Conservation (phyloP, 1,284 basidiomycete species). For the Naganishia sp. region DNA sequence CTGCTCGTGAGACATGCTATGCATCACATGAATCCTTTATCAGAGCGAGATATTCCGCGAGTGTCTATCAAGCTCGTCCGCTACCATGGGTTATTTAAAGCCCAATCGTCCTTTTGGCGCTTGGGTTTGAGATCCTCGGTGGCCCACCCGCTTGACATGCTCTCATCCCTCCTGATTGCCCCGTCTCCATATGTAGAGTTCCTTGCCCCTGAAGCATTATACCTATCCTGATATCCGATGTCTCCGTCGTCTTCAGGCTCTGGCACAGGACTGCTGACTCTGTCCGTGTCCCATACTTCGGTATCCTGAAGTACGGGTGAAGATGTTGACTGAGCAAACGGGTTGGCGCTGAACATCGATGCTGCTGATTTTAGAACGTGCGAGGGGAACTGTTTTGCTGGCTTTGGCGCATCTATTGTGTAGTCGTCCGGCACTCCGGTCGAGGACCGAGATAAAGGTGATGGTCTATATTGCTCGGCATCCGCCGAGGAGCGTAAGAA, state of each 20-base stretch:
- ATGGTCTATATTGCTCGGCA: constrained; percentile 20
- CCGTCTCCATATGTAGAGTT: not conserved
- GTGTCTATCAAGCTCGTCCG: too few relatives aligned
- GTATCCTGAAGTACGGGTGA: constrained; percentile 16
- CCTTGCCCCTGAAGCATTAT: not conserved
- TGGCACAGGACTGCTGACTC: not conserved
- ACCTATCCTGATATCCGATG: constrained; percentile 21
- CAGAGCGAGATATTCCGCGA: not conserved
- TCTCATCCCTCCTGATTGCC: not conserved
- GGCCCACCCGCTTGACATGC: constrained; percentile 3
- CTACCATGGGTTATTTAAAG: constrained; percentile 33
- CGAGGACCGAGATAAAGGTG: constrained; percentile 3
- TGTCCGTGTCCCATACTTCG: constrained; percentile 7
- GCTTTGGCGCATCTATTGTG: not conserved
- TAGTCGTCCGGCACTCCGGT: not conserved
- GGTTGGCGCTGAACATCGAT: constrained; percentile 25
- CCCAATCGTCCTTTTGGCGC: constrained; percentile 27
- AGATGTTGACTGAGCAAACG: not conserved
- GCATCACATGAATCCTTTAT: not conserved
- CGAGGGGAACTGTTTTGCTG: constrained; percentile 29
- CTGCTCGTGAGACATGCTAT: not conserved
- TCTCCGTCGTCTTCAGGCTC: constrained; percentile 29
- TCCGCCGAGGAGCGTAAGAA: constrained; percentile 5
- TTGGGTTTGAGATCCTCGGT: constrained; percentile 7
- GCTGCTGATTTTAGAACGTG: constrained; percentile 31